Conservation (phyloP, 2,329 filamentous ascomycete genomes). For the Huntiella decipiens region DNA sequence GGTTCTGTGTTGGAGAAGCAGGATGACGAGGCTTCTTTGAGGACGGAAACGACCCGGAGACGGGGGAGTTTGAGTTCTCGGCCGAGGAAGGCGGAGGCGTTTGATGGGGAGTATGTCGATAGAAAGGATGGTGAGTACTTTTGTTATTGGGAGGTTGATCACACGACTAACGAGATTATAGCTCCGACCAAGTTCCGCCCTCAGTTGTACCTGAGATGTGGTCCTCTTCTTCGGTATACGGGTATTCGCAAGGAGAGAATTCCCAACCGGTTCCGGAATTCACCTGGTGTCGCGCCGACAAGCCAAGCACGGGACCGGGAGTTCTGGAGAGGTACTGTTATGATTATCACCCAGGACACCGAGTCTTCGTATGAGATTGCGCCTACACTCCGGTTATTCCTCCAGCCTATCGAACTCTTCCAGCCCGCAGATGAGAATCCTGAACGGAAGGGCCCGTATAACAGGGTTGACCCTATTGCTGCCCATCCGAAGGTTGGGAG, state of each 20-base stretch:
- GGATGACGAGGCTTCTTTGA: not conserved
- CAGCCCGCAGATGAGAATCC: slow-evolving; percentile 29
- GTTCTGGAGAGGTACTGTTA: slow-evolving; percentile 80
- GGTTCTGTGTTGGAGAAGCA: not conserved
- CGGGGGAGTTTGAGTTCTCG: slow-evolving; percentile 28
- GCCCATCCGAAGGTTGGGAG: slow-evolving; percentile 73
- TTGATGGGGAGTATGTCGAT: slow-evolving; percentile 50
- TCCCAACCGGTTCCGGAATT: slow-evolving; percentile 20
- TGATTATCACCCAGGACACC: slow-evolving; percentile 83
- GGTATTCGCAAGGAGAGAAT: slow-evolving; percentile 52
- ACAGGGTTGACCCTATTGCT: slow-evolving; percentile 78
- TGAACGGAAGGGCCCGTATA: slow-evolving; percentile 40
- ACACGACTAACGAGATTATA: slow-evolving; percentile 14
- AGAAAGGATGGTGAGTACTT: slow-evolving; percentile 27
- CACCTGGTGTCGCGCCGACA: slow-evolving; percentile 10
- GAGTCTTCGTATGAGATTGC: slow-evolving; percentile 65
- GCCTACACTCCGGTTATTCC: slow-evolving; percentile 67
- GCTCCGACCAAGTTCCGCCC: slow-evolving; percentile 62
- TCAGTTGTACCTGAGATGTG: slow-evolving; percentile 68
- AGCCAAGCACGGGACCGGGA: slow-evolving; percentile 36
- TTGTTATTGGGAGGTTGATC: slow-evolving; percentile 8
- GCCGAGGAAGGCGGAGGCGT: slow-evolving; percentile 40
- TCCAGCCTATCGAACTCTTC: slow-evolving; percentile 66
- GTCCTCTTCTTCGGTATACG: slow-evolving; percentile 75
- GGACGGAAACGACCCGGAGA: slow-evolving; percentile 20